These are phyloP conservation scores for Globisporangium nodosum DNA, from an alignment of 352 stramenopile genomes.

Conservation along the genomic window DNA sequence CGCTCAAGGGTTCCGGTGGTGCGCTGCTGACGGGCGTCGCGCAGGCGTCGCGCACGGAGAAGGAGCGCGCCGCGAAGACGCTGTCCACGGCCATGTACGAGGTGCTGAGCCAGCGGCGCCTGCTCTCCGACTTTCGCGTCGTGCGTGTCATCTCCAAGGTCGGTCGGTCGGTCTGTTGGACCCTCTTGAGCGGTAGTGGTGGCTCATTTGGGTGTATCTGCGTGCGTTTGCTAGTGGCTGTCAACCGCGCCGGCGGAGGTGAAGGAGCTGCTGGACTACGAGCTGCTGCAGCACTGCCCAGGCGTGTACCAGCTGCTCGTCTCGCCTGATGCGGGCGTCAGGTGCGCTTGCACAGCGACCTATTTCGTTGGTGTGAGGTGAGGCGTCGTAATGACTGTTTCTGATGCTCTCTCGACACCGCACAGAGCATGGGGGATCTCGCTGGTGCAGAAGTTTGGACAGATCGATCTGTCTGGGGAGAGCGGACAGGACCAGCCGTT, in stretches of 20 bases:
- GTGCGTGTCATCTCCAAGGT: constrained; percentile 62
- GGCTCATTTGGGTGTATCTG: not conserved
- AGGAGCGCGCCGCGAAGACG: constrained; percentile 20
- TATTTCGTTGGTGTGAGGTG: not conserved
- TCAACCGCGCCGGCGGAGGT: constrained; percentile 24
- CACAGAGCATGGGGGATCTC: constrained; percentile 56
- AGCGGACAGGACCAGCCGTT: constrained; percentile 39
- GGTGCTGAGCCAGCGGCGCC: constrained; percentile 62
- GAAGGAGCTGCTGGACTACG: constrained; percentile 32
- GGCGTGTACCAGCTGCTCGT: constrained; percentile 74
- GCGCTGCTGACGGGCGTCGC: not conserved
- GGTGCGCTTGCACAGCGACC: constrained; percentile 24
- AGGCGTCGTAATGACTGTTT: not conserved
- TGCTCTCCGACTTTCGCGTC: constrained; percentile 81
- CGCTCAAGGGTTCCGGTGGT: constrained; percentile 9
- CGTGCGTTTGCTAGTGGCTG: constrained; percentile 29
- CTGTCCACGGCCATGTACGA: constrained; percentile 66
- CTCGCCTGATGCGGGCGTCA: constrained; percentile 68
- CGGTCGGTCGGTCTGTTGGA: not conserved
- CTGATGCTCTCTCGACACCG: not conserved
- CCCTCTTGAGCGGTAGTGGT: too few relatives aligned
- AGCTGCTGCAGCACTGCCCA: constrained; percentile 50
- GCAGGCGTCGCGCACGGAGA: constrained; percentile 8
- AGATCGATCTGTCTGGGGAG: constrained; percentile 52
- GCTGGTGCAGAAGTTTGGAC: constrained; percentile 47